Evolutionary conservation across 2,329 filamentous ascomycete species (phyloP), one percentile per base, ranked within the genome.

Genomic region (Aureobasidium lini): DNA sequence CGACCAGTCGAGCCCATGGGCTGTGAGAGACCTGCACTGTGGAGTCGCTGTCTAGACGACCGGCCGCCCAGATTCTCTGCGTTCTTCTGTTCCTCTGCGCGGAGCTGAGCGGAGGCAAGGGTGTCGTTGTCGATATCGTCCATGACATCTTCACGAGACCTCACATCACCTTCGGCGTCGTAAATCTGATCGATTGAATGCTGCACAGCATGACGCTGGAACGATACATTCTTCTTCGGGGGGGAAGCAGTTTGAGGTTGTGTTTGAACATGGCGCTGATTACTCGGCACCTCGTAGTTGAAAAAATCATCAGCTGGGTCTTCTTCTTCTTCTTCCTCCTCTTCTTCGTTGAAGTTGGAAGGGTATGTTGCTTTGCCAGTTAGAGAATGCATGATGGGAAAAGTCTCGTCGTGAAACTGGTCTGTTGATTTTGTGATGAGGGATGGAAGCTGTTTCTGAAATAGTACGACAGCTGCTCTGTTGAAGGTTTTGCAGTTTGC

Each of bases 131-230:
- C 42, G 49, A 67, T 66, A 57, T 69, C 66, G 32, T 70, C 65
- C 53, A 67, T 66, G 23, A 23, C 23, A 23, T 23, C 23, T 23
- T 23, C 23, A 23, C 23, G 23, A 23, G 23, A 23, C n/a, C 34
- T 29, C 8, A 11, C 46, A 60, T 69, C 84, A 75, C 85, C 83
- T 15, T 57, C 29, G 42, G 18, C 46, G 31, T 49, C 23, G 23
- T 44, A 28, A n/a, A n/a, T 28, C 9, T 44, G 9, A 9, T 44
- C 42, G 13, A 13, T 13, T 9, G 34, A 13, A 13, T 9, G 13
- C 34, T 36, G 34, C 8, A 13, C 13, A 13, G 34, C 34, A 13
- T 36, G 34, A 13, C 34, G 8, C 8, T 36, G 8, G 13, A 36
- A 36, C 34, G 34, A 36, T 13, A 36, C 34, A 36, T 36, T 36